These are phyloP conservation scores for Stemphylium beticola DNA, from an alignment of 2,329 filamentous ascomycete species.

Conservation along the genomic window DNA sequence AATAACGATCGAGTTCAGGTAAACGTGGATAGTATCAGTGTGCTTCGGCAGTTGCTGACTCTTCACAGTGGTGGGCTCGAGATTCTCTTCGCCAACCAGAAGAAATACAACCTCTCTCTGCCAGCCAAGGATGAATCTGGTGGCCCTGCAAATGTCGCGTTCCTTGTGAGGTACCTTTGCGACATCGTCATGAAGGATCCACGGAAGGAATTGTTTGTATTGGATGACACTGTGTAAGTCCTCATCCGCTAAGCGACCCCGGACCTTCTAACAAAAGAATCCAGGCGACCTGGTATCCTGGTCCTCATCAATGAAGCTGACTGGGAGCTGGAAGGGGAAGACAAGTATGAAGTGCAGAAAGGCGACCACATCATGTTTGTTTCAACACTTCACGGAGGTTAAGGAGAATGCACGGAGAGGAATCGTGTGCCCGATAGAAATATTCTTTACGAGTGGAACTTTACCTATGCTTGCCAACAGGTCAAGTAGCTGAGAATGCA, in stretches of 20 bases:
- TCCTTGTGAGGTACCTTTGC: conserved; percentile 80
- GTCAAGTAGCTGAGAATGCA: neutral
- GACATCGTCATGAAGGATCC: conserved; percentile 81
- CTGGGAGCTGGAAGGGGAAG: conserved; percentile 97
- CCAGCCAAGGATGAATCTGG: conserved; percentile 68
- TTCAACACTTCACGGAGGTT: conserved; percentile 94
- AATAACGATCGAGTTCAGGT: conserved; percentile 77
- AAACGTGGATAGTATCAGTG: conserved; percentile 46
- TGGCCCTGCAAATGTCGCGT: conserved; percentile 70
- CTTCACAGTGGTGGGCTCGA: conserved; percentile 78
- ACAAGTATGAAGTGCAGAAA: conserved; percentile 80
- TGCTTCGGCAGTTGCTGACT: conserved; percentile 10
- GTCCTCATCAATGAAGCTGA: conserved; percentile 97
- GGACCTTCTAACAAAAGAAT: conserved; percentile 22
- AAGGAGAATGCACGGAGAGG: neutral
- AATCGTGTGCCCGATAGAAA: too few species aligned
- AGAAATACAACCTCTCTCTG: conserved; percentile 72
- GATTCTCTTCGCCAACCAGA: conserved; percentile 86
- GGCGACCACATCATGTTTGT: conserved; percentile 94
- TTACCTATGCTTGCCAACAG: neutral
- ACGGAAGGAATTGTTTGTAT: conserved; percentile 85
- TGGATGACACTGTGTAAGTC: conserved; percentile 84
- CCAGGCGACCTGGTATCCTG: conserved; percentile 89
- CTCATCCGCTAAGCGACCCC: too few species aligned
- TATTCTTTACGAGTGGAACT: too few species aligned